Evolutionary conservation across 2,329 filamentous ascomycete genomes (phyloP), one percentile per base, ranked within the genome.

Genomic region (Aspergillus glaucus): DNA sequence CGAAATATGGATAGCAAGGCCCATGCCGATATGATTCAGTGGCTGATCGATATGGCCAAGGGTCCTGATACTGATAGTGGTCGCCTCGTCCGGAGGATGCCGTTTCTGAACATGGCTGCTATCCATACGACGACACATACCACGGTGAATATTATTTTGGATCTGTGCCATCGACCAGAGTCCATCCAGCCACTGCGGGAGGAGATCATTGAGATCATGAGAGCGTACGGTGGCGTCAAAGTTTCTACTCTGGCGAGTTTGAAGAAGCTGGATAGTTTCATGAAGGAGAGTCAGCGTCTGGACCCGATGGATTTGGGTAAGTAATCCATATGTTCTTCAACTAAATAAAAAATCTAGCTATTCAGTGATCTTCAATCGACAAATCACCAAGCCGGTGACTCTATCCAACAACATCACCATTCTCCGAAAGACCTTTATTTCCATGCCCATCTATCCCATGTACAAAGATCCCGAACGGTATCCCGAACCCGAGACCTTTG

Each of bases 31-130:
- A 42, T 42, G 21, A 42, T 42, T 12, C 19, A 42, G 39, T 22
- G 19, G 9, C 39, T 45, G 43, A 39, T 51, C 15, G 62, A 66
- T 28, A 61, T 66, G 1, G 67, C 60, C 39, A 42, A 42, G 39
- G 10, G 19, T 24, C 17, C 19, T 42, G 19, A 24, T 42, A n/a
- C 39, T 24, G 39, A 24, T 4, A 42, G 39, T 24, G 24, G 8
- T 24, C 15, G 39, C 24, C 39, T 42, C 55, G 47, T 9, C 60
- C 68, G 0, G 68, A 70, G 45, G 34, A 37, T 17, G 34, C n/a
- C n/a, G 3, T 37, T 37, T 37, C n/a, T 37, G 34, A 17, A 37
- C n/a, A n/a, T 15, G 34, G n/a, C n/a, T 17, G 34, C 34, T 7
- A 37, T 37, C 8, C 34, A 37, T 37, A 37, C 34, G 34, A 36